Evolutionary conservation across 208 protist species (phyloP), one percentile per base, ranked within the genome.

Genomic region (Acanthamoeba divionensis): DNA sequence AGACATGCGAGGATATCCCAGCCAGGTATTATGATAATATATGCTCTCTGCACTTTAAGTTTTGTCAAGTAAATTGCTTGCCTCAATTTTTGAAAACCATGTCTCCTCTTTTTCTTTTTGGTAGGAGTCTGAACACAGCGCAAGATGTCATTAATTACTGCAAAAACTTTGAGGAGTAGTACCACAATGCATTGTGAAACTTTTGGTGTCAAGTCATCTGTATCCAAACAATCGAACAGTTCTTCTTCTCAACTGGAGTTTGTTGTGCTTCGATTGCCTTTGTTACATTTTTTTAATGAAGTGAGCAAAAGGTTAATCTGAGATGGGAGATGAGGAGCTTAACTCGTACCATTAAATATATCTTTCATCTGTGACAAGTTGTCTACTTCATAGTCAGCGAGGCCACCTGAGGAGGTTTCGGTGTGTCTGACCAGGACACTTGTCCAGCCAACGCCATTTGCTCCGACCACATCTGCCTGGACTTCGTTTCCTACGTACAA

Each of bases 361-460:
- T 77, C 41, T 24, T 77, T 77, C 24, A 77, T 18, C 67, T 77
- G 67, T 29, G 36, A 18, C 1, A 77, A 29, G 36, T 77, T 38
- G 41, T 29, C 67, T 24, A 77, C 54, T 47, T 77, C 67, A 29
- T 77, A 77, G 67, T 77, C 67, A n/a, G 67, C 67, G 18, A 50
- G 24, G 21, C 67, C 67, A 29, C 36, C 12, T 15, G 67, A 77
- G 21, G 29, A 36, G 67, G 29, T n/a, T 29, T 77, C 67, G 10
- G 67, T 77, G 67, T 77, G 67, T 24, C 21, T 77, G 44, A 77
- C 67, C 67, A 77, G 29, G 15, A 77, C 67, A 8, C 44, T 55
- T n/a, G 67, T 77, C 67, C 67, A 77, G 36, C 67, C 67, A 38
- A 77, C 67, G n/a, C 69, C 21, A 15, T 80, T 80, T 26, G 69